Evolutionary conservation across 176 grass and related monocot genomes (phyloP), one percentile per base, ranked within the genome.

Genomic region (Carex scoparia): DNA sequence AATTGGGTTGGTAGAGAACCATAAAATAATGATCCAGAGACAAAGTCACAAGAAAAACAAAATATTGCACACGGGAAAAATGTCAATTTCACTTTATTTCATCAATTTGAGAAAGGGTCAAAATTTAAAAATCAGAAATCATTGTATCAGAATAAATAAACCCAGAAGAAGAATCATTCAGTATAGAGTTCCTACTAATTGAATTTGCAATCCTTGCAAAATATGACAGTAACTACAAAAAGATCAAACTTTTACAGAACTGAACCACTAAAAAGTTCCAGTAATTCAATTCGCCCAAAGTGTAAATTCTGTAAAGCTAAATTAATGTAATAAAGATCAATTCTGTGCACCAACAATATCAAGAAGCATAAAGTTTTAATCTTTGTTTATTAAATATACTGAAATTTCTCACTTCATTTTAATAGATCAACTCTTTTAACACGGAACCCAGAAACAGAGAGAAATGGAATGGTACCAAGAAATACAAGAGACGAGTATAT

Each of bases 61-160:
- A 58, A 49, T 35, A 73, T 81, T 80, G 70, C 86, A 12, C 78
- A 11, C 56, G 83, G 51, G 7, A 10, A 60, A 75, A 27, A 88
- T 60, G 11, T 33, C 32, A 44, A 60, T 82, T 10, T 49, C 31
- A 35, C 38, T 68, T 18, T 7, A 56, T 63, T 85, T 56, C 75
- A 66, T 79, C 27, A 30, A 27, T 10, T 30, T 65, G 57, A 60
- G 15, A 60, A 60, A 60, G 3, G 19, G n/a, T 8, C 19, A 35
- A 82, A 77, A 72, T 76, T 63, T 28, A 16, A 86, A 79, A 79
- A 86, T 61, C 35, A 66, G 18, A 48, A 56, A 5, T 74, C 63
- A 84, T 85, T 35, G 66, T 90, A 84, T 32, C 15, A 81, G 42
- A 81, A 58, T 10, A 85, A 81, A 37, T 16, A 87, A 70, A 64